These are phyloP conservation scores for Symbiotaphrina buchneri DNA, from an alignment of 495 filamentous ascomycete genomes.

Conservation along the genomic window DNA sequence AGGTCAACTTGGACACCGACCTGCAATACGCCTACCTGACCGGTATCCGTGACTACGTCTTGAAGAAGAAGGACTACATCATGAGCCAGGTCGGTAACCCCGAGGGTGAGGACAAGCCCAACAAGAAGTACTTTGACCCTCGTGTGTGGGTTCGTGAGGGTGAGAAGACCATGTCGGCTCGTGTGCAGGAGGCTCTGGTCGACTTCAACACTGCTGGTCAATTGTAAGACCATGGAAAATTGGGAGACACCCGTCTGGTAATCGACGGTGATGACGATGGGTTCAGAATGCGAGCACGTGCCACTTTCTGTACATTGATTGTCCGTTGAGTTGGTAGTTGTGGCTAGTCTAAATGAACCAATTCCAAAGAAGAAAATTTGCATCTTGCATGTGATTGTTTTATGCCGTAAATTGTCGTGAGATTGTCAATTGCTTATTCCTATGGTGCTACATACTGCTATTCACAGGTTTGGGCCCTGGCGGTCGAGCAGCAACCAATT, in stretches of 20 bases:
- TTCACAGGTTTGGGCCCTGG: too few species aligned
- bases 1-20: constrained; percentile 92
- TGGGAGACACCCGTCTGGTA: too few species aligned
- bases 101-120: constrained; percentile 86
- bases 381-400: not conserved
- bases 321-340: too few species aligned
- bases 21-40: constrained; percentile 69
- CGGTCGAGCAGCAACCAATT: too few species aligned
- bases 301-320: too few species aligned
- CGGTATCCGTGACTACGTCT: constrained; percentile 83
- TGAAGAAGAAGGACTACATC: constrained; percentile 90
- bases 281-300: too few species aligned
- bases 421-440: too few species aligned
- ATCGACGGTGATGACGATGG: too few species aligned
- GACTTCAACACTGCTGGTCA: constrained; percentile 84
- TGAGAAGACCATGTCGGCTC: constrained; percentile 84
- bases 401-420: not conserved
- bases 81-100: constrained; percentile 76
- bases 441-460: too few species aligned
- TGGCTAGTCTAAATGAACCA: too few species aligned
- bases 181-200: constrained; percentile 56
- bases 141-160: constrained; percentile 76
- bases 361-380: not conserved
- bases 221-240: constrained; percentile 36
- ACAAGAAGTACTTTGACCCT: constrained; percentile 97